Percentiles rank a stretch among this genome's conserved stretches.
Evolutionary conservation across 163 green algal genomes (phyloP).

Genomic region (Smithsoniella earleae): DNA sequence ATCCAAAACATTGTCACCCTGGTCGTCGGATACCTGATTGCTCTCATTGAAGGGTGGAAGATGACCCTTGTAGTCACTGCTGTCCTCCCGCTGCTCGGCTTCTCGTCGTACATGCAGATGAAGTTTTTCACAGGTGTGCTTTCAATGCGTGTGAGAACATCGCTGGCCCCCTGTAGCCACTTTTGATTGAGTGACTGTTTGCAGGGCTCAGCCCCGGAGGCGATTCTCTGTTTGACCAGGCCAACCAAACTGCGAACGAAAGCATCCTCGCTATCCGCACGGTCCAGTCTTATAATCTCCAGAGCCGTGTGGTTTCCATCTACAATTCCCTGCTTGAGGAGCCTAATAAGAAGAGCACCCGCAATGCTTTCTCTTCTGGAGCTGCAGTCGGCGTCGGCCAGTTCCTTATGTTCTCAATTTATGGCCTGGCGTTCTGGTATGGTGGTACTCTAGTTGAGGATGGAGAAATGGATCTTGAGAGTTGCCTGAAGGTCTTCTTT

Average conservation of each 20-base stretch:
- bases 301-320: constrained; percentile 37
- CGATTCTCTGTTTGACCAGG: constrained; percentile 46
- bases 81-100: constrained; percentile 52
- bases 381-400: not conserved
- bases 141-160: not conserved
- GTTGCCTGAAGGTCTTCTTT: constrained; percentile 57
- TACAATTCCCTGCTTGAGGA: constrained; percentile 42
- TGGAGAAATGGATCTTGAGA: constrained; percentile 39
- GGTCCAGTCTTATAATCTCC: constrained; percentile 64
- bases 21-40: constrained; percentile 50
- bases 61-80: constrained; percentile 65
- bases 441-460: constrained; percentile 42
- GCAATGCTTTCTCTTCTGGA: constrained; percentile 13
- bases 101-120: constrained; percentile 44
- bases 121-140: constrained; percentile 39
- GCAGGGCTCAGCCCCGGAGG: constrained; percentile 15
- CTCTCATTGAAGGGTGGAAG: constrained; percentile 61
- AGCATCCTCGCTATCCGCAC: constrained; percentile 71
- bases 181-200: not conserved
- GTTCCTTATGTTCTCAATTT: constrained; percentile 34
- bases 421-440: constrained; percentile 52
- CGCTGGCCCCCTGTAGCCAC: not conserved
- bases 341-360: constrained; percentile 35
- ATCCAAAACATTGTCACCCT: constrained; percentile 60
- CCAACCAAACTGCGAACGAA: constrained; percentile 67